Base-by-base conservation (phyloP, 2,329 filamentous ascomycete species). In the Fusarium protoensiforme region DNA sequence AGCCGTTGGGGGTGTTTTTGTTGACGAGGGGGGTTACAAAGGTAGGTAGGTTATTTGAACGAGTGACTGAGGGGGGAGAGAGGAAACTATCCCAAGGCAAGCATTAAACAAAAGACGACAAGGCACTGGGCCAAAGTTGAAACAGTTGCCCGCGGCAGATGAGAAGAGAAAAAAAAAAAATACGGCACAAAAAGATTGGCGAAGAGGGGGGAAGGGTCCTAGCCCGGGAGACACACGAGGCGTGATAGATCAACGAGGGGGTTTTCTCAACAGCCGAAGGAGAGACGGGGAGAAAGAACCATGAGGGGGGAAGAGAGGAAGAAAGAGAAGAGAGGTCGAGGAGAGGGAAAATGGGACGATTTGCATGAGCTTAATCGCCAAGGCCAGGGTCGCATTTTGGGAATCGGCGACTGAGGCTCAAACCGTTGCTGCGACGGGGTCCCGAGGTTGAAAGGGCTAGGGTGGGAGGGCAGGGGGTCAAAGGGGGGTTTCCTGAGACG, bases 361-460 rank as follows among this genome's bases (percentile, higher is more conserved):
- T 69, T 64, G 39, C 33, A 63, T 41, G 63, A 58, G 59, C 20
- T 24, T 24, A 46, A 46, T 46, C 41, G 20, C 43, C 22, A 48
- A 48, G 24, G 43, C 24, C 7, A 48, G 43, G 43, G 43, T 48
- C 43, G 43, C 24, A 48, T 48, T 48, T 48, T 48, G 62, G 64
- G 72, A 71, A 65, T 69, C 56, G 48, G 61, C 60, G 61, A 67
- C 74, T 74, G 72, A 77, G 74, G 65, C 75, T 77, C 75, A 76
- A 74, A 77, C 75, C 68, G 72, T 57, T 66, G 61, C 65, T 77
- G 73, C 67, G 67, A 73, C 73, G 61, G 59, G 31, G 31, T 48
- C 43, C 65, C 71, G 70, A 70, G 68, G 75, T 75, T 56, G 53
- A 31, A 41, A 43, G 31, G 56, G n/a, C 61, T 64, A 67, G 72